Percentiles rank a stretch among this genome's conserved stretches.
Evolutionary conservation across 768 basidiomycete species (phyloP).

Genomic region (Collybia sordida): DNA sequence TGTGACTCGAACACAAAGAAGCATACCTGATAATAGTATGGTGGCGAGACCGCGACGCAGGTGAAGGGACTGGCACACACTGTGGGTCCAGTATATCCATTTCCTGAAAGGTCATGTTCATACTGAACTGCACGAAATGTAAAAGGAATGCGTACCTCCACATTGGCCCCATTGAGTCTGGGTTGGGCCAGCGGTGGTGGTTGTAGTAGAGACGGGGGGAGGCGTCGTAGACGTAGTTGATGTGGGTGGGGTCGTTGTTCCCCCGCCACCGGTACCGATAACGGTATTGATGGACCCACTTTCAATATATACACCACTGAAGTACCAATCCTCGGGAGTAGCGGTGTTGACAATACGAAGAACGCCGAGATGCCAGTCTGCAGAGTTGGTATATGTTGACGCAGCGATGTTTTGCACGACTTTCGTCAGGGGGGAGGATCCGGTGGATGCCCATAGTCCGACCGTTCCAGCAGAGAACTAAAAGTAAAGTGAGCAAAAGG

Average conservation of each 20-base stretch:
- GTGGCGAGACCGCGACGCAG: conserved; percentile 47
- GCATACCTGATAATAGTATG: conserved; percentile 54
- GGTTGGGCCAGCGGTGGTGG: conserved; percentile 33
- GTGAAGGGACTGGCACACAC: conserved; percentile 38
- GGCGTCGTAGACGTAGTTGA: conserved; percentile 12
- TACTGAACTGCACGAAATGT: neutral
- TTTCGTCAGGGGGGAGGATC: conserved; percentile 43
- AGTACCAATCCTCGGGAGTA: conserved; percentile 55
- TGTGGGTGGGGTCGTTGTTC: conserved; percentile 13
- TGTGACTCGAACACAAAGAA: neutral
- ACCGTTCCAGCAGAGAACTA: conserved; percentile 54
- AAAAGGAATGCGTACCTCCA: conserved; percentile 34
- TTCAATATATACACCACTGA: conserved; percentile 63
- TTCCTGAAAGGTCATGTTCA: conserved; percentile 24
- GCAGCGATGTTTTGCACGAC: conserved; percentile 48
- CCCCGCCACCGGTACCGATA: conserved; percentile 31
- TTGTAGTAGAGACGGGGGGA: conserved; percentile 26
- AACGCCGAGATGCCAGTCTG: conserved; percentile 62
- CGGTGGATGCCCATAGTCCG: conserved; percentile 59
- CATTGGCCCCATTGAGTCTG: conserved; percentile 54
- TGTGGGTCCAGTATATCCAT: conserved; percentile 46
- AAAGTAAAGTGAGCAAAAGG: neutral
- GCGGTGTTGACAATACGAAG: conserved; percentile 51
- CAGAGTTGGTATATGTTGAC: conserved; percentile 56
- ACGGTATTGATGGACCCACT: conserved; percentile 52